phyloP scores from a whole-genome alignment of 106 monocot genomes.

The Chionographis japonica region DNA sequence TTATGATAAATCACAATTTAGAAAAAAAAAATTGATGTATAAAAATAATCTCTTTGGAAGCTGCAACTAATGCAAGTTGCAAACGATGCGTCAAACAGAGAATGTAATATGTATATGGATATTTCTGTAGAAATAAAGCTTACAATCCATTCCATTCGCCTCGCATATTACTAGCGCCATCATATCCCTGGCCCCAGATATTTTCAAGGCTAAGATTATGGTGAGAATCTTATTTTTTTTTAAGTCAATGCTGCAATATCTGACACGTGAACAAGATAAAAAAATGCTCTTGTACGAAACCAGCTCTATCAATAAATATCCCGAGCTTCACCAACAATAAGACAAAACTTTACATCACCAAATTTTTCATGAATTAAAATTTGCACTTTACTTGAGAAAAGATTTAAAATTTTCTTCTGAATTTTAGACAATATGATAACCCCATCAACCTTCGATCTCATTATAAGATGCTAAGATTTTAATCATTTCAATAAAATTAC shows the following conservation, averaged over 20 bases:
- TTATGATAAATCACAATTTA: too few relatives aligned
- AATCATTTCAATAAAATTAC: too few relatives aligned
- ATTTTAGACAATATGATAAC: neutral
- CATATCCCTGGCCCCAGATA: slow-evolving; percentile 5
- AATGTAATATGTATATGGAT: slow-evolving; percentile 2
- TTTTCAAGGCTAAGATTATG: neutral
- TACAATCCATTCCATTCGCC: neutral
- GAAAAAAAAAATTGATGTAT: too few relatives aligned
- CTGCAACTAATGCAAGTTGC: neutral
- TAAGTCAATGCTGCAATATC: neutral
- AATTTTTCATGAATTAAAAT: neutral
- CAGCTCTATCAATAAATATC: neutral
- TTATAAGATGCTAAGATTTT: too few relatives aligned
- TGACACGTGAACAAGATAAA: neutral
- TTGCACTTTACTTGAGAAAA: neutral
- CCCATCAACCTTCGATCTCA: neutral
- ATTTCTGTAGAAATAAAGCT: neutral
- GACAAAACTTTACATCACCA: slow-evolving; percentile 1
- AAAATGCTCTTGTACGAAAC: neutral
- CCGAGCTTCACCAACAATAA: slow-evolving; percentile 1
- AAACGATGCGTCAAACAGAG: neutral
- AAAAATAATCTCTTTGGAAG: too few relatives aligned
- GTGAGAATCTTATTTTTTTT: too few relatives aligned
- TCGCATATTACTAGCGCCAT: slow-evolving; percentile 8
- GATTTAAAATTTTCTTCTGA: neutral